Conservation (phyloP, 1,284 basidiomycete genomes). For the Chondrostereum purpureum region DNA sequence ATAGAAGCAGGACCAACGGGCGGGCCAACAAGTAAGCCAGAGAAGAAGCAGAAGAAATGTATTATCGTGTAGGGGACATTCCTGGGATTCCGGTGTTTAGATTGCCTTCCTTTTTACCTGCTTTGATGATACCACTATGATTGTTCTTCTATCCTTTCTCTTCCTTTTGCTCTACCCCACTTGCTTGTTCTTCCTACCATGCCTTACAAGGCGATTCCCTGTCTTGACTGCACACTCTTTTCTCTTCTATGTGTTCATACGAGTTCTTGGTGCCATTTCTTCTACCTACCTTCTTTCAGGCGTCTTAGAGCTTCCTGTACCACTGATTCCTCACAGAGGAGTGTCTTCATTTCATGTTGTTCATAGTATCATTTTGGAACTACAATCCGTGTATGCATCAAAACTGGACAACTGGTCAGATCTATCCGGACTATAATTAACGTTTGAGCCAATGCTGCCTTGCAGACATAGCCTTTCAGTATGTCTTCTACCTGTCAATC, state of each 20-base stretch:
- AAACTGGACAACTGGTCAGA: neutral
- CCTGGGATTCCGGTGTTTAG: conserved; percentile 59
- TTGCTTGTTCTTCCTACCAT: conserved; percentile 27
- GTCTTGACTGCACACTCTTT: conserved; percentile 1
- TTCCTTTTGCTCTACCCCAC: conserved; percentile 25
- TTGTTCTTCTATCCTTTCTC: conserved; percentile 32
- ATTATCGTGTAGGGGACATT: conserved; percentile 71
- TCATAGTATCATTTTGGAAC: no score
- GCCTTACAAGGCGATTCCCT: neutral
- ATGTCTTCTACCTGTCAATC: neutral
- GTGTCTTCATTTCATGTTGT: neutral
- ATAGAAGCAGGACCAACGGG: conserved; percentile 33
- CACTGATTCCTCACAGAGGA: neutral
- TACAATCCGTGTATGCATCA: neutral
- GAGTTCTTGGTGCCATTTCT: conserved; percentile 7
- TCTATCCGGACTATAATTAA: neutral
- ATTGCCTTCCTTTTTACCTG: conserved; percentile 52
- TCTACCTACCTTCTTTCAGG: conserved; percentile 19
- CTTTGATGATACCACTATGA: conserved; percentile 72
- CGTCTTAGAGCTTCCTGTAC: conserved; percentile 17
- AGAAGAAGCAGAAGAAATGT: conserved; percentile 47
- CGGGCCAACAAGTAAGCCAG: conserved; percentile 21
- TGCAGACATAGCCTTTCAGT: neutral
- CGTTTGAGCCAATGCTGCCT: neutral
- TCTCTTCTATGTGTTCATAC: conserved; percentile 6